A percentile compares a stretch with the other conserved stretches of the same genome.
phyloP scores from a whole-genome alignment of 192 early-diverging fungal species.

The Diversispora epigaea region DNA sequence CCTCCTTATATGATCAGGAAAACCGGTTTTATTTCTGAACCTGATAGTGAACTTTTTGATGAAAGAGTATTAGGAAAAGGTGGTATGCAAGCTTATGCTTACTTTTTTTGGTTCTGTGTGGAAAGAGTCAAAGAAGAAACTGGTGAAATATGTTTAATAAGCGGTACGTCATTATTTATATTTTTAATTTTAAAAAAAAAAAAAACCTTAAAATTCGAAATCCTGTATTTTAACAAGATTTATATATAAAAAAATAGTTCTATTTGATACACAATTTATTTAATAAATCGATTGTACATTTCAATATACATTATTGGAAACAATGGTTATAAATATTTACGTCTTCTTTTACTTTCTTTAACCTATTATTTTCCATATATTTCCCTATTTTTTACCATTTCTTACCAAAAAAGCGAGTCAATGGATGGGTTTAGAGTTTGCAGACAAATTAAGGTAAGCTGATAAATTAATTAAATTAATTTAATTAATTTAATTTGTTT shows the following conservation, averaged over 20 bases:
- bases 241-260: no score
- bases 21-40: constrained; percentile 53
- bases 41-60: constrained; percentile 53
- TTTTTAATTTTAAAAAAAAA: background rate
- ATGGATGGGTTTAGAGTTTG: constrained; percentile 61
- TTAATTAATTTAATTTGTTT: background rate
- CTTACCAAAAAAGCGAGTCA: constrained; percentile 45
- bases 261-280: no score
- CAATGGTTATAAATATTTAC: background rate
- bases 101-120: constrained; percentile 59
- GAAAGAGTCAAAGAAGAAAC: constrained; percentile 45
- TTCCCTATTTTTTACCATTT: background rate
- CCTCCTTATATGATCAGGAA: constrained; percentile 63
- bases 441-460: constrained; percentile 48
- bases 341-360: background rate
- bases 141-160: constrained; percentile 56
- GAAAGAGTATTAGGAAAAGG: constrained; percentile 46
- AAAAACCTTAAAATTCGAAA: background rate
- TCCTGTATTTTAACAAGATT: constrained; percentile 18
- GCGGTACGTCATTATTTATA: constrained; percentile 35
- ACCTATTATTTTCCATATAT: background rate
- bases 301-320: no score
- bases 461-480: background rate
- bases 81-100: constrained; percentile 59
- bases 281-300: no score